phyloP scores from a whole-genome alignment of 192 early-diverging fungal species.

The Coemansia sp. region DNA sequence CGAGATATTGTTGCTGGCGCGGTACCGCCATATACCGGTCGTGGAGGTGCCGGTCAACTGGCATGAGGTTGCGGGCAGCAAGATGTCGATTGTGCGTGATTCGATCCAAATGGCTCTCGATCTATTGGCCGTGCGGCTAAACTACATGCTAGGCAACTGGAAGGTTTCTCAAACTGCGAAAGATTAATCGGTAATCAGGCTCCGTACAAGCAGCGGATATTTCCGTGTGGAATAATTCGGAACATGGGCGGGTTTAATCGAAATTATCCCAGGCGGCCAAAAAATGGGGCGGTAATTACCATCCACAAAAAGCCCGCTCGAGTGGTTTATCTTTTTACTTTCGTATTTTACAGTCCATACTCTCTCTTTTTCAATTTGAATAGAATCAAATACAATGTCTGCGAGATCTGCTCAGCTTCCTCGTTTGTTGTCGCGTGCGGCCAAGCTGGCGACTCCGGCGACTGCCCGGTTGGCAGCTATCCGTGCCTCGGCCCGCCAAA shows the following conservation, averaged over 20 bases:
- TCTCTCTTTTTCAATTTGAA: constrained; percentile 1
- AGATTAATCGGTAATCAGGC: no score
- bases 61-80: constrained; percentile 96
- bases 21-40: constrained; percentile 68
- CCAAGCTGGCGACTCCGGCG: constrained; percentile 34
- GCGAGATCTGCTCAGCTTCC: constrained; percentile 29
- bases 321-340: no score
- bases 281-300: no score
- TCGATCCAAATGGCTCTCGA: constrained; percentile 89
- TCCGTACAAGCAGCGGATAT: no score
- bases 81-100: constrained; percentile 83
- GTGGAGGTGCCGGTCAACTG: constrained; percentile 89
- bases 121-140: constrained; percentile 80
- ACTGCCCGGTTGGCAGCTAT: constrained; percentile 33
- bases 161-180: background rate
- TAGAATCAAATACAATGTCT: constrained; percentile 23
- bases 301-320: no score
- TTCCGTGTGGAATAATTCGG: no score
- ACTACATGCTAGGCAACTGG: constrained; percentile 85
- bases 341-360: no score
- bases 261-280: no score
- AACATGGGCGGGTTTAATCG: no score
- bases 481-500: constrained; percentile 36
- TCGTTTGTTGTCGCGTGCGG: constrained; percentile 46
- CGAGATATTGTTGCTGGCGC: constrained; percentile 84